These are phyloP conservation scores for Diaporthe sp. DNA, from an alignment of 2,329 filamentous ascomycete species.

Conservation along the genomic window DNA sequence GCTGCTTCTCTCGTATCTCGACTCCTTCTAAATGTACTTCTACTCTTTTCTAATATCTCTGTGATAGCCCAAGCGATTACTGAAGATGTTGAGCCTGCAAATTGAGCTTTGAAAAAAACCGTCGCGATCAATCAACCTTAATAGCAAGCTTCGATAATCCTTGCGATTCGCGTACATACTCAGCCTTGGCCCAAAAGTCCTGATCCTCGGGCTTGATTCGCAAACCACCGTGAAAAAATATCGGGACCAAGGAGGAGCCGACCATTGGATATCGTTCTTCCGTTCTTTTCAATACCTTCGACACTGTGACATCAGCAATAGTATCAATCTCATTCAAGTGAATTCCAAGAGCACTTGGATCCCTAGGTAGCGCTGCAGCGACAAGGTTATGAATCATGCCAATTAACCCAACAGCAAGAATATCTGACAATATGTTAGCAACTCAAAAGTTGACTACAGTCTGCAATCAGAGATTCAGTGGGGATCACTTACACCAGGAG, in stretches of 20 bases:
- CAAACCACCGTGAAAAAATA: conserved; percentile 4
- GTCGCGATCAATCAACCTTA: background rate
- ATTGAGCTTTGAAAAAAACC: too few relatives aligned
- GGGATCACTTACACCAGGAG: conserved; percentile 6
- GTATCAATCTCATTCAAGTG: conserved; percentile 14
- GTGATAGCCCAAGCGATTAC: too few relatives aligned
- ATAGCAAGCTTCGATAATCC: background rate
- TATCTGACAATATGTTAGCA: background rate
- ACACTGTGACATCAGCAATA: background rate
- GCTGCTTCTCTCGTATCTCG: too few relatives aligned
- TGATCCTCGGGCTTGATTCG: conserved; percentile 3
- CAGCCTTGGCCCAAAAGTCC: conserved; percentile 14
- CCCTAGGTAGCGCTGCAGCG: background rate
- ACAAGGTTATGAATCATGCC: conserved; percentile 9
- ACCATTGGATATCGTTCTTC: conserved; percentile 18
- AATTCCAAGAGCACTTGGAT: background rate
- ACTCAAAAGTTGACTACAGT: too few relatives aligned
- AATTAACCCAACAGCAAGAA: conserved; percentile 8
- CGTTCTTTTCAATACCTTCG: conserved; percentile 9
- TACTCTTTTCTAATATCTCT: too few relatives aligned
- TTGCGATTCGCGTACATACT: conserved; percentile 9
- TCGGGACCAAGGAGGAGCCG: conserved; percentile 4
- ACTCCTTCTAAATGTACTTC: too few relatives aligned
- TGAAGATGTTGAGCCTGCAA: too few relatives aligned
- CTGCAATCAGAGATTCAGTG: background rate